These are phyloP conservation scores for Balansia obtecta DNA, from an alignment of 2,329 filamentous ascomycete genomes.

Conservation along the genomic window DNA sequence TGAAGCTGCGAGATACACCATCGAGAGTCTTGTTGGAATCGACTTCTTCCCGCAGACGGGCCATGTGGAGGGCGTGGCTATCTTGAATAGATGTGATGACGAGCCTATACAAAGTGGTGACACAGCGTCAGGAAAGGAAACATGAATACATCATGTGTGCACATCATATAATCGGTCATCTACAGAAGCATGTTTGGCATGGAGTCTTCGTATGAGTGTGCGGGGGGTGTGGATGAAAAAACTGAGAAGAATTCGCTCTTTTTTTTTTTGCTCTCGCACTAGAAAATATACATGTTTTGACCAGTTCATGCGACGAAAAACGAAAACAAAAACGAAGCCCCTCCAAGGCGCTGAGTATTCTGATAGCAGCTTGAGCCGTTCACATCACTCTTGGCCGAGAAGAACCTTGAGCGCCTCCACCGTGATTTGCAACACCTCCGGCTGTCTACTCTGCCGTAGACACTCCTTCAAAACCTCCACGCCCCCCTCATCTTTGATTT, in stretches of 20 bases:
- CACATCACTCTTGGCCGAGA: constrained; percentile 25
- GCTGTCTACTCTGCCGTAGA: constrained; percentile 54
- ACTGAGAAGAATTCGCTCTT: not conserved
- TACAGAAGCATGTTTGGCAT: not conserved
- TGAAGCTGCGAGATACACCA: constrained; percentile 51
- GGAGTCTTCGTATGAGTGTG: not conserved
- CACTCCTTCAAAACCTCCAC: constrained; percentile 57
- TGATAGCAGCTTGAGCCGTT: not conserved
- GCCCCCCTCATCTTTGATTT: constrained; percentile 49
- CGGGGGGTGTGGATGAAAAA: no score
- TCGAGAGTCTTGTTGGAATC: constrained; percentile 85
- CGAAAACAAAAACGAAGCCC: not conserved
- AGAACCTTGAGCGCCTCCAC: constrained; percentile 62
- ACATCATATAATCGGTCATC: no score
- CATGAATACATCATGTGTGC: not conserved
- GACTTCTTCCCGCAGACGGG: constrained; percentile 92
- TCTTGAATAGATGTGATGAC: constrained; percentile 45
- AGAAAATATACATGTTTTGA: not conserved
- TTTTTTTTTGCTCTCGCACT: no score
- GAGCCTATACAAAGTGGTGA: constrained; percentile 2
- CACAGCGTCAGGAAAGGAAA: not conserved
- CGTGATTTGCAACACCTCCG: constrained; percentile 58
- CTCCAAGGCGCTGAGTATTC: not conserved
- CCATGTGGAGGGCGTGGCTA: constrained; percentile 56
- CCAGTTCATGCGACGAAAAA: not conserved